Conservation (phyloP, 1,139 yeast species). For the Geotrichum phurueaensis region DNA sequence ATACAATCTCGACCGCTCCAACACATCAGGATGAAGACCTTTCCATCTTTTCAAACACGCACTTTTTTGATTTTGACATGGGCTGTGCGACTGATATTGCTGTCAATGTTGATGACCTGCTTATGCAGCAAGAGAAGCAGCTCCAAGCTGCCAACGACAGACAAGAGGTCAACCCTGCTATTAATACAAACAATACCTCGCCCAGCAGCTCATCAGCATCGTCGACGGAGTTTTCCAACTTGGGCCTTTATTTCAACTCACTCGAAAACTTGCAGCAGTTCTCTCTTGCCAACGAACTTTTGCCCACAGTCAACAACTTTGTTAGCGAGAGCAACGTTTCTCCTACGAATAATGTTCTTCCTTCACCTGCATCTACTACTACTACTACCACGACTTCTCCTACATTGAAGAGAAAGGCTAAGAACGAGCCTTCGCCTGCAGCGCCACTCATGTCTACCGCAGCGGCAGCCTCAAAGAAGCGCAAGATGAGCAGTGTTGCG, state of each 20-base stretch:
- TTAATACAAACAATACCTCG: not conserved
- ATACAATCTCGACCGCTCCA: constrained; percentile 1
- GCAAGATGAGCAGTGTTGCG: not conserved
- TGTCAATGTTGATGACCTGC: constrained; percentile 37
- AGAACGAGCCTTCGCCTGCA: not conserved
- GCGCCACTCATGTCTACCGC: not conserved
- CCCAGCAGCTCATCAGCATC: not conserved
- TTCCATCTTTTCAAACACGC: constrained; percentile 39
- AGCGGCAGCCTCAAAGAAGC: constrained; percentile 2
- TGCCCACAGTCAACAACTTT: constrained; percentile 5
- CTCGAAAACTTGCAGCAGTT: constrained; percentile 14
- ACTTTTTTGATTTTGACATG: constrained; percentile 41
- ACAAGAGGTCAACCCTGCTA: constrained; percentile 1
- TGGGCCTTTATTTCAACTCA: constrained; percentile 5
- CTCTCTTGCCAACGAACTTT: constrained; percentile 14
- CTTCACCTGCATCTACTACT: constrained; percentile 9
- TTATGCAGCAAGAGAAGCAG: constrained; percentile 37
- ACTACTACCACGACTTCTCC: constrained; percentile 6
- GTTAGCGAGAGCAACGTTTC: not conserved
- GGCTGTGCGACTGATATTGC: constrained; percentile 40
- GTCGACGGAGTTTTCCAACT: not conserved
- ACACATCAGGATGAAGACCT: constrained; percentile 34
- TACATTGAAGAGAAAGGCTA: not conserved
- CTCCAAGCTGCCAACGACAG: constrained; percentile 25
- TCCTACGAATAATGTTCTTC: not conserved